These are phyloP conservation scores for Penicillium concentricum DNA, from an alignment of 2,329 filamentous ascomycete species.

Conservation along the genomic window DNA sequence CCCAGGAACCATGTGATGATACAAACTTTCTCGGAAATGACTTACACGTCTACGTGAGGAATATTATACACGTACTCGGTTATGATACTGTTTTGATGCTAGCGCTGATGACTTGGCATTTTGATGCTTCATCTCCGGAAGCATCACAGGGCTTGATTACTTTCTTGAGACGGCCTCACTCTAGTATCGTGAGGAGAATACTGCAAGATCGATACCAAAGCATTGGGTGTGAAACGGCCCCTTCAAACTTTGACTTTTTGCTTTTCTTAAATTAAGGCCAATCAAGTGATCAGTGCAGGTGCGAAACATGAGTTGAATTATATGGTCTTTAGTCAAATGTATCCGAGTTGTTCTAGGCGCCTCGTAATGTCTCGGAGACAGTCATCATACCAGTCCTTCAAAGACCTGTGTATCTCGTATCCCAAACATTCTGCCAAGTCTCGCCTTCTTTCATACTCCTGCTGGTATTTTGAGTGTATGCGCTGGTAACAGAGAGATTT, in stretches of 20 bases:
- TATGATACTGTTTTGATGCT: background rate
- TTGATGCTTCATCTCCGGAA: background rate
- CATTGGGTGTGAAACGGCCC: background rate
- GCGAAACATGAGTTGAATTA: background rate
- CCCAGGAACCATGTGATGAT: background rate
- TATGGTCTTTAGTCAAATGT: background rate
- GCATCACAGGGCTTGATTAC: background rate
- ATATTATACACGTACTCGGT: background rate
- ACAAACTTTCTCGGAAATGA: background rate
- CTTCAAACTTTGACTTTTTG: background rate
- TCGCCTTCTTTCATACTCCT: background rate
- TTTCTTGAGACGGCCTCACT: background rate
- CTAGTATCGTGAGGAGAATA: background rate
- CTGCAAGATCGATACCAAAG: background rate
- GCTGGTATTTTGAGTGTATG: background rate
- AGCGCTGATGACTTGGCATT: background rate
- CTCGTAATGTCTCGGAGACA: background rate
- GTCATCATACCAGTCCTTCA: background rate
- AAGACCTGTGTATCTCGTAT: background rate
- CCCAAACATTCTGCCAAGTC: background rate
- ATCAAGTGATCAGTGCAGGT: background rate
- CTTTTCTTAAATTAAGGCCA: background rate
- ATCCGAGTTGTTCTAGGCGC: background rate
- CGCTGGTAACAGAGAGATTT: constrained; percentile 1
- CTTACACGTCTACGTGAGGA: background rate